Percentiles rank a stretch among this genome's conserved stretches.
Evolutionary conservation across 176 grass and related monocot genomes (phyloP).

Genomic region (Triticum urartu): DNA sequence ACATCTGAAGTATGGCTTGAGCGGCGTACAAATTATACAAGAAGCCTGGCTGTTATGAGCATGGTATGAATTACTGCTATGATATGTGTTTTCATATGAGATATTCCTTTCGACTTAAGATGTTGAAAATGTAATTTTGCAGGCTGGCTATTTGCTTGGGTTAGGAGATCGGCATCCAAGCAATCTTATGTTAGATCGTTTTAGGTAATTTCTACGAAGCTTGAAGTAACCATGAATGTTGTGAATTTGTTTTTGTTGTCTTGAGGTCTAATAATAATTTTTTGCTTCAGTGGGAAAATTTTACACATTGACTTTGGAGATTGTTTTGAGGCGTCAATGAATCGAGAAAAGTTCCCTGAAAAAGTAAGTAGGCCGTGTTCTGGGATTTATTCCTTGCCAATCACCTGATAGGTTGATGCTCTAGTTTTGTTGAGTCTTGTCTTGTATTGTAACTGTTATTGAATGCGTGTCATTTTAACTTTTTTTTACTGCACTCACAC

Average conservation of each 20-base stretch:
- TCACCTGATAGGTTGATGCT: neutral
- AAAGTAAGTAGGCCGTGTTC: conserved; percentile 62
- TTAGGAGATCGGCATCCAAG: conserved; percentile 97
- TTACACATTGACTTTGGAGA: conserved; percentile 99
- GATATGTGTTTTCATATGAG: conserved; percentile 3
- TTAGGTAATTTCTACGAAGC: conserved; percentile 48
- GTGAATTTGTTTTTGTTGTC: conserved; percentile 1
- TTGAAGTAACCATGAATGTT: neutral
- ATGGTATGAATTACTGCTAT: conserved; percentile 66
- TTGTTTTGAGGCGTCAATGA: conserved; percentile 99
- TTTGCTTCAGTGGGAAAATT: conserved; percentile 89
- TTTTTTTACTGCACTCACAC: conserved; percentile 3
- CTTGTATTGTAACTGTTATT: neutral
- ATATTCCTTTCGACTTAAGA: conserved; percentile 11
- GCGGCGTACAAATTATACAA: conserved; percentile 92
- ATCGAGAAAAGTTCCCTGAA: conserved; percentile 95
- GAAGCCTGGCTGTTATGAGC: conserved; percentile 99
- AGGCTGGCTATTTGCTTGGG: conserved; percentile 98
- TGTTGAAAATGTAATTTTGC: conserved; percentile 37
- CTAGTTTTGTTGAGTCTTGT: neutral
- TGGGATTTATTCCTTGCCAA: neutral
- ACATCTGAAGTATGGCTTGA: conserved; percentile 98
- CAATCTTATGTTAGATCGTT: conserved; percentile 96
- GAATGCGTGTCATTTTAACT: neutral
- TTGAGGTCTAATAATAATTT: conserved; percentile 5